These are phyloP conservation scores for Allium sativum DNA, from an alignment of 106 monocot species.

Conservation along the genomic window DNA sequence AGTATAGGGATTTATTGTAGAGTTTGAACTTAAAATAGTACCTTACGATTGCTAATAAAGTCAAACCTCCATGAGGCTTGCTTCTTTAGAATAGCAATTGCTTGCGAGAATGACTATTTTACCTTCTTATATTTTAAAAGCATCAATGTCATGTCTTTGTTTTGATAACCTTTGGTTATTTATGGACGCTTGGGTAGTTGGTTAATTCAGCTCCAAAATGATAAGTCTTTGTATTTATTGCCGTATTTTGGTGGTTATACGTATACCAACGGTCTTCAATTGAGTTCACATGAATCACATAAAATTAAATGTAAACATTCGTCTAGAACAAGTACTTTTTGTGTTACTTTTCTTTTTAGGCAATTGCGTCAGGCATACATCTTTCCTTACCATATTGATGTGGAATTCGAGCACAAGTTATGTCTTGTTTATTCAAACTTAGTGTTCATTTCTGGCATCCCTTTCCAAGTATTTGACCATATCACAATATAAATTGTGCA, in stretches of 20 bases:
- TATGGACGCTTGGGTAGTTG: conserved; percentile 1
- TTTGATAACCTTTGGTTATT: conserved; percentile 2
- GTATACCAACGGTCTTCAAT: too few species aligned
- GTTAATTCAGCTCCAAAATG: not conserved
- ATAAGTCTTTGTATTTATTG: not conserved
- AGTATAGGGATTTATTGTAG: not conserved
- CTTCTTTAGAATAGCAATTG: not conserved
- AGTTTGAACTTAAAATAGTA: not conserved
- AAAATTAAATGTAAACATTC: too few species aligned
- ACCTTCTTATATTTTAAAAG: not conserved
- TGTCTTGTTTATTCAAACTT: too few species aligned
- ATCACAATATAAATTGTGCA: not conserved
- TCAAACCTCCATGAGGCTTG: conserved; percentile 1
- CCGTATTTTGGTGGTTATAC: too few species aligned
- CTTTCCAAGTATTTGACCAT: too few species aligned
- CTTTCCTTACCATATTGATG: not conserved
- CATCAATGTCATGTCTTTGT: not conserved
- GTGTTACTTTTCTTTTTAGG: not conserved
- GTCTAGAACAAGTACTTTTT: not conserved
- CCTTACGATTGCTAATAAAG: not conserved
- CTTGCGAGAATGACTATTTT: not conserved
- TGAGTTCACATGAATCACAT: too few species aligned
- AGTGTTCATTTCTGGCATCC: too few species aligned
- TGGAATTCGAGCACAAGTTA: not conserved
- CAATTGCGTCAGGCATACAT: not conserved